Evolutionary conservation across 371 early-diverging fungal species (phyloP), one percentile per base, ranked within the genome.

Genomic region (Dichotomocladium elegans): DNA sequence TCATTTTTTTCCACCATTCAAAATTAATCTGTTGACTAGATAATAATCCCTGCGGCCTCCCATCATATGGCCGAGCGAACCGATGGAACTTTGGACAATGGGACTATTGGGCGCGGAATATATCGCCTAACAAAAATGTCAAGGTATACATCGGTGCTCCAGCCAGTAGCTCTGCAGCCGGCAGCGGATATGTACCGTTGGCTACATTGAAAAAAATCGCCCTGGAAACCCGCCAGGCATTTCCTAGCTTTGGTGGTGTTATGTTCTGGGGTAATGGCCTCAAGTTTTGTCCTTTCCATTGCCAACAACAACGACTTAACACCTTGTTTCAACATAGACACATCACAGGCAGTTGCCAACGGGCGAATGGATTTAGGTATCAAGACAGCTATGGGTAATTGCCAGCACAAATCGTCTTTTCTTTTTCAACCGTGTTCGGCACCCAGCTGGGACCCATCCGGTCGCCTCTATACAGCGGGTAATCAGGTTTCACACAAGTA

Each of bases 31-130:
- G 1, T 45, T 50, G 10, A 28, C 2, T 53, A 74, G 74, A 89
- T 68, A 89, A 89, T 70, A 88, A 88, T 58, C 85, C 77, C 26
- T 88, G 88, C 60, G 87, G 85, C 3, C 55, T 76, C 9, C 74
- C 83, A 41, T 72, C 63, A 34, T 82, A 62, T 41, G 79, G 77
- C 14, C 58, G 66, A 3, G 54, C 57, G 8, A 60, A 57, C 41
- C 48, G 63, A 29, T 74, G 71, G 69, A 68, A 74, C 41, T 74
- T 64, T 60, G 81, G 70, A 40, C 61, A 66, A 26, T 85, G 85
- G 85, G 84, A 85, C 56, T 63, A 67, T 40, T 85, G 84, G 85
- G 85, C 84, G 21, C 74, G 73, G 34, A 63, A 68, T 2, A 49
- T 63, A 26, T 69, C 83, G 10, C 62, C 73, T 33, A 84, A 84